phyloP scores from a whole-genome alignment of 1,284 basidiomycete genomes.

The Irpex sp. region DNA sequence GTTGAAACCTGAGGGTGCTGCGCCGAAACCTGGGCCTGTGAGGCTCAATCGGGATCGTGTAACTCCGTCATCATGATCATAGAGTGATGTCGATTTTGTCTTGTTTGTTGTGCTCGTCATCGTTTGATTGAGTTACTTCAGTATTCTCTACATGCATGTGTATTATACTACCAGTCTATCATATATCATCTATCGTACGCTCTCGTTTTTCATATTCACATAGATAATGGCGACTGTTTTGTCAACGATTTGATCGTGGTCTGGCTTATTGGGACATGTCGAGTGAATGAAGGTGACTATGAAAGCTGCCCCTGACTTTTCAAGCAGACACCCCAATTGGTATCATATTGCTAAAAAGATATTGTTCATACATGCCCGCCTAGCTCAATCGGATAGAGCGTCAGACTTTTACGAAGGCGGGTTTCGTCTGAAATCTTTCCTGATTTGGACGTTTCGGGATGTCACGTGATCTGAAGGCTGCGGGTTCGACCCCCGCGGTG shows the following conservation, averaged over 20 bases:
- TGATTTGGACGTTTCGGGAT: too few species aligned
- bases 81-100: conserved; percentile 2
- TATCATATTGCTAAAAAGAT: too few species aligned
- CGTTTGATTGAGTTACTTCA: neutral
- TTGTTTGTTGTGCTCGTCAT: neutral
- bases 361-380: too few species aligned
- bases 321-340: too few species aligned
- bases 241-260: too few species aligned
- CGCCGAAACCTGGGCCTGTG: conserved; percentile 22
- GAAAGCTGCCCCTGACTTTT: too few species aligned
- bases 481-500: neutral
- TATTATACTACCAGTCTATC: neutral
- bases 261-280: too few species aligned
- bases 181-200: neutral
- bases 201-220: neutral
- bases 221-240: too few species aligned
- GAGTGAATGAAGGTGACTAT: too few species aligned
- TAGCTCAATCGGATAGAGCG: conserved; percentile 88
- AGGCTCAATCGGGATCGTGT: conserved; percentile 29
- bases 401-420: conserved; percentile 61
- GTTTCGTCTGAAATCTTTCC: too few species aligned
- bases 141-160: conserved; percentile 1
- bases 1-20: conserved; percentile 50
- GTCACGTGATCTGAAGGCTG: neutral
- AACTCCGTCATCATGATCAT: conserved; percentile 15